Evolutionary conservation across 2,329 filamentous ascomycete genomes (phyloP), one percentile per base, ranked within the genome.

Genomic region (Ophiocordyceps camponoti-rufipedis): DNA sequence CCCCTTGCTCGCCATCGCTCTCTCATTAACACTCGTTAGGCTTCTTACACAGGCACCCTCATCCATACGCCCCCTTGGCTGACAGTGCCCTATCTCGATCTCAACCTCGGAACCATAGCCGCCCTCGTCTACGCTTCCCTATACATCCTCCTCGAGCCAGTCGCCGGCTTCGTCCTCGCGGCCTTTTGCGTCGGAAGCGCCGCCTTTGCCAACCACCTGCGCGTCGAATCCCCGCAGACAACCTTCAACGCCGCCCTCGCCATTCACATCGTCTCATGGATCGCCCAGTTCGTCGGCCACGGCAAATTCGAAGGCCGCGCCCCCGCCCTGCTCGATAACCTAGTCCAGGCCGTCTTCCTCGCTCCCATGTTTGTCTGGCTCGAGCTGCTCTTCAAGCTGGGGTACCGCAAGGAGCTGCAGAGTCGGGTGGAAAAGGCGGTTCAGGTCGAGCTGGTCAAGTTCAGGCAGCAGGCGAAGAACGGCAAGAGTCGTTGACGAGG

Each of bases 341-440:
- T 96, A 40, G 71, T 93, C 43, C 91, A 96, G 64, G 88, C 91
- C 28, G 63, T 96, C 51, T 89, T 96, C 57, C 71, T 96, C 23
- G 91, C 91, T 0, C 91, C 91, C 9, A 82, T 98, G 56, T 98
- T 96, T 55, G 89, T 96, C 48, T 98, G 91, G 85, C 82, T 98
- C 55, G 88, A 96, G 67, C 66, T 93, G 23, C 71, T 98, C 28
- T 98, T 98, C 69, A 78, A 72, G 56, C 75, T 93, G 44, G 91
- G 91, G 43, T 98, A 96, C 64, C 77, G 91, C 48, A 84, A 81
- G 1, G 87, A 94, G 61, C 69, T 98, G 53, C 86, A 89, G 66
- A 72, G 74, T 49, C 78, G 89, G 44, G 76, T 96, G 41, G 78
- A 89, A 49, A 78, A 80, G 59, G 78, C 74, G 35, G 85, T 95